These are phyloP conservation scores for Apiospora kogelbergensis DNA, from an alignment of 2,329 filamentous ascomycete species.

Conservation along the genomic window DNA sequence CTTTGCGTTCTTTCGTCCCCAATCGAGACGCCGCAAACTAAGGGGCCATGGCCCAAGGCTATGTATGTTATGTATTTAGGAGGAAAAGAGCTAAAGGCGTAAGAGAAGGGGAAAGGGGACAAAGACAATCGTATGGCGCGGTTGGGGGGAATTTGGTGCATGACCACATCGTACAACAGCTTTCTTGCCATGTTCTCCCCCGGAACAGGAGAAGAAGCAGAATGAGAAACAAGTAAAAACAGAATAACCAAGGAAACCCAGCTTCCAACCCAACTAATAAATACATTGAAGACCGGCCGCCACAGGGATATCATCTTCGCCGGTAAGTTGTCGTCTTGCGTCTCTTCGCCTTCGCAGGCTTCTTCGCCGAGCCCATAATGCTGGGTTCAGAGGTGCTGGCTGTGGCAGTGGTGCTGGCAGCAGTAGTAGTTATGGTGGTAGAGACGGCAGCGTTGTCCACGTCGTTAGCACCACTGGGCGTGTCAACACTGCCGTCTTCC, in stretches of 20 bases:
- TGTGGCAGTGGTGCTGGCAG: constrained; percentile 14
- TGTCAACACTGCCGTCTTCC: constrained; percentile 43
- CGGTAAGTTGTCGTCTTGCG: constrained; percentile 16
- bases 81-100: neutral
- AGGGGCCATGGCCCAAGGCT: neutral
- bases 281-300: neutral
- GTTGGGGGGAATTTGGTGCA: neutral
- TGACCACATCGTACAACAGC: constrained; percentile 1
- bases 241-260: constrained; percentile 4
- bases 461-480: constrained; percentile 24
- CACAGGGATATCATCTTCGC: neutral
- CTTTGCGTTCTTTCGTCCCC: neutral
- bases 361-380: constrained; percentile 12
- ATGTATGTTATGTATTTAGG: neutral
- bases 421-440: neutral
- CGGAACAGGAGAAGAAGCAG: neutral
- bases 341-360: constrained; percentile 13
- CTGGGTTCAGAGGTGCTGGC: constrained; percentile 1
- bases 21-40: neutral
- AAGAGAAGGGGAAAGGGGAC: neutral
- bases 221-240: neutral
- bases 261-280: constrained; percentile 7
- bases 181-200: neutral
- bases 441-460: neutral
- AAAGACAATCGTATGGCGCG: neutral